Base-by-base conservation (phyloP, 2,329 filamentous ascomycete genomes). In the Harringtonia aguacate region DNA sequence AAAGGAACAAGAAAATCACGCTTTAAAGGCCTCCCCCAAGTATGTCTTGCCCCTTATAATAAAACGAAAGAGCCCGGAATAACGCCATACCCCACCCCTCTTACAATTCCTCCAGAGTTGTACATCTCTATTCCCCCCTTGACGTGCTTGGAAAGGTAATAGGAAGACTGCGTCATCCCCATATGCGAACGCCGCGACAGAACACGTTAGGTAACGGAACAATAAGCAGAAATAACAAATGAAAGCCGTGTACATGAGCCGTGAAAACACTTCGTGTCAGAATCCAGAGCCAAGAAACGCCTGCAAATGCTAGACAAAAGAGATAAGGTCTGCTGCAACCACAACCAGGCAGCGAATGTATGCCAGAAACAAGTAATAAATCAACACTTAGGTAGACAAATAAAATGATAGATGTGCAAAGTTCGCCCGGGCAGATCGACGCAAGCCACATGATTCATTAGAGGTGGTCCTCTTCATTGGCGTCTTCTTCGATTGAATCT, bases 401-500 rank as follows among this genome's bases (percentile, higher is more conserved):
- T n/a, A 34, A 34, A 34, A 18, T 15, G 15, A 34, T n/a, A n/a
- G 24, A 27, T 10, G 10, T 27, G 24, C 24, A 27, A n/a, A n/a
- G n/a, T n/a, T n/a, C n/a, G n/a, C n/a, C n/a, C n/a, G n/a, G n/a
- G n/a, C n/a, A n/a, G n/a, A n/a, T n/a, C n/a, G n/a, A 27, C 24
- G 10, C 7, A 27, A 27, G 24, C 7, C 6, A 10, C 24, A 15
- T 30, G 15, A 8, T 17, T 31, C 17, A 31, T 17, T 12, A 14
- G 6, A 27, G 8, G 10, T 17, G 10, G 10, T 17, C 27, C 3
- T 39, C 39, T 51, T 68, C 65, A 43, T 62, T 56, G 9, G 62
- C 60, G 50, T 77, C 74, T 46, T 77, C 73, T 49, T 76, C 72
- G 44, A 69, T 70, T 20, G 65, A 65, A 47, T 69, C 68, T 2